phyloP scores from a whole-genome alignment of 805 yeast genomes.

The Priceomyces fermenticarens region DNA sequence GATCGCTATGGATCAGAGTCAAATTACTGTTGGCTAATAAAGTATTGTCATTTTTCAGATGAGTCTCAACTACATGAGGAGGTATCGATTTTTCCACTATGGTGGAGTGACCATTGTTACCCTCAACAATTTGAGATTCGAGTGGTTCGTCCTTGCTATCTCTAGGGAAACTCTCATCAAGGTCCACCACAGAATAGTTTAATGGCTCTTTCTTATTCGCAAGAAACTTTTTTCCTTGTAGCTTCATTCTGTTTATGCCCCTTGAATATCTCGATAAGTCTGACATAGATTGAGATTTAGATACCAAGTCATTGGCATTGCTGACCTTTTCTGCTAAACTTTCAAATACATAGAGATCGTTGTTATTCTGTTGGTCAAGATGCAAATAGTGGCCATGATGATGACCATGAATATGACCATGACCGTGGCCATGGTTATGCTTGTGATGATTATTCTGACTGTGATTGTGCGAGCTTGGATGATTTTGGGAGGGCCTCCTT shows the following conservation, averaged over 20 bases:
- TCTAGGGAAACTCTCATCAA: too few species aligned
- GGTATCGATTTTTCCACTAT: too few species aligned
- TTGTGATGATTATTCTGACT: conserved; percentile 1
- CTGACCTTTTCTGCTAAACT: conserved; percentile 34
- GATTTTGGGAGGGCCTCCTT: conserved; percentile 9
- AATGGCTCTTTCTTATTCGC: not conserved
- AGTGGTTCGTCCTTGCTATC: too few species aligned
- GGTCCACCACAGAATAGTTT: too few species aligned
- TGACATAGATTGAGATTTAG: conserved; percentile 7
- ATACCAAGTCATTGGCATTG: conserved; percentile 13
- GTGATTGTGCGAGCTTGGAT: conserved; percentile 4
- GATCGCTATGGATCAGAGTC: not conserved
- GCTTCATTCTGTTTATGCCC: conserved; percentile 33
- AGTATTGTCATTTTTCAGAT: not conserved
- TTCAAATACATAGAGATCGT: conserved; percentile 14
- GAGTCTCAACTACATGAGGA: too few species aligned
- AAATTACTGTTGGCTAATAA: not conserved
- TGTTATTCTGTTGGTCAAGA: not conserved
- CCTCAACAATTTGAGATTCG: too few species aligned
- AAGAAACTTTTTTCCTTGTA: conserved; percentile 9
- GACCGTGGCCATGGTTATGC: not conserved
- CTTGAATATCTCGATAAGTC: conserved; percentile 27
- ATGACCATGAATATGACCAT: conserved; percentile 4
- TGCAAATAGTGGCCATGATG: conserved; percentile 6
- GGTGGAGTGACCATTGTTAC: too few species aligned